phyloP scores from a whole-genome alignment of 139 green algal genomes.

The Chlamydomonas incerta region DNA sequence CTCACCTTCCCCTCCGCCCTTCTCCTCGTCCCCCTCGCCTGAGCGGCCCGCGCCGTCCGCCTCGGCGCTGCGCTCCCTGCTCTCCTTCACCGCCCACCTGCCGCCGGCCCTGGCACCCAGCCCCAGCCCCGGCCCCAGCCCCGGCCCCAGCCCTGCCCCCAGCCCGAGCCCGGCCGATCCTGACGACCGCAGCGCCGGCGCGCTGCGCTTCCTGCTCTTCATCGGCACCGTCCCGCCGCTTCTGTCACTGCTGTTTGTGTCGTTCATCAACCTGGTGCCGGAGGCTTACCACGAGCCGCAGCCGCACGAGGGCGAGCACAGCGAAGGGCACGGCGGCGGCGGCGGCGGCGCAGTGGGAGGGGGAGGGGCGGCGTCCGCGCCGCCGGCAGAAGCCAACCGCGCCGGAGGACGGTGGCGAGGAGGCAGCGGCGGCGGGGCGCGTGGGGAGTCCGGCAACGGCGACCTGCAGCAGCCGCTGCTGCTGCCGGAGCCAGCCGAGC shows the following conservation, averaged over 20 bases:
- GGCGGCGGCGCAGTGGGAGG: not conserved
- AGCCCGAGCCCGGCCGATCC: no score
- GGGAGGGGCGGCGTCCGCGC: not conserved
- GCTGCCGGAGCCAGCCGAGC: not conserved
- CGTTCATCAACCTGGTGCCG: conserved; percentile 70
- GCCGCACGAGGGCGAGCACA: not conserved
- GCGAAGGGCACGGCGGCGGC: not conserved
- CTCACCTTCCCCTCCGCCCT: no score
- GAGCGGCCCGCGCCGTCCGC: no score
- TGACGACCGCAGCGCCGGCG: not conserved
- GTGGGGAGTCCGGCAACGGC: not conserved
- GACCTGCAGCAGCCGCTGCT: not conserved
- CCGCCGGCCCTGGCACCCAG: no score
- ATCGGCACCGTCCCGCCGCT: conserved; percentile 57
- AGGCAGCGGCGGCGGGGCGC: not conserved
- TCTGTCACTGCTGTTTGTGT: conserved; percentile 37
- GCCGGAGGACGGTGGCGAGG: not conserved
- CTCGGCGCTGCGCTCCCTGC: no score
- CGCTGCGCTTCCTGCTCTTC: conserved; percentile 66
- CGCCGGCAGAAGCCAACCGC: no score
- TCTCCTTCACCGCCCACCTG: no score
- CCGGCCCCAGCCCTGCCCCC: no score
- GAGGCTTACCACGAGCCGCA: conserved; percentile 33
- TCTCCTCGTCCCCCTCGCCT: no score
- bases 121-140: no score